Conservation (phyloP, 352 stramenopile genomes). For the Phytophthora crassamura region DNA sequence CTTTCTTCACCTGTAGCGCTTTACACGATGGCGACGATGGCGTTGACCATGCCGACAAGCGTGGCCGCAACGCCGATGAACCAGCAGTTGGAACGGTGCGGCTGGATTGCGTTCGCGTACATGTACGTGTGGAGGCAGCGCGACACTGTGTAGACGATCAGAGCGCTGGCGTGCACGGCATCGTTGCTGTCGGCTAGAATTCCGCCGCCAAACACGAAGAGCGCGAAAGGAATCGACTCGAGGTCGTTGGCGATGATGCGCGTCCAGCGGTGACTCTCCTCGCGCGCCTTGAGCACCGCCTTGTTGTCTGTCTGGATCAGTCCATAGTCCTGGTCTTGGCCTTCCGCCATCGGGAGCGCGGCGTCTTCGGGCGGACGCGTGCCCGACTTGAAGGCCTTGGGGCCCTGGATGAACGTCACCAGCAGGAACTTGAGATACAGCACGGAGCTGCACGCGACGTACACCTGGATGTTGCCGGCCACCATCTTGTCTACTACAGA, state of each 20-base stretch:
- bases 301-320: constrained; percentile 35
- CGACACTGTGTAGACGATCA: constrained; percentile 42
- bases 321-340: constrained; percentile 43
- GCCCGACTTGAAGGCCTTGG: constrained; percentile 44
- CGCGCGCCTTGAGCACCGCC: constrained; percentile 32
- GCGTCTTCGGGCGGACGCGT: constrained; percentile 50
- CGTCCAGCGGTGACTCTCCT: constrained; percentile 36
- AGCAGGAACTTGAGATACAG: constrained; percentile 55
- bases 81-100: constrained; percentile 47
- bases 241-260: constrained; percentile 54
- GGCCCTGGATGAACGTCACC: constrained; percentile 41
- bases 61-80: constrained; percentile 38
- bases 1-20: too few relatives aligned
- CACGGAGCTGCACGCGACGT: constrained; percentile 43
- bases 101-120: constrained; percentile 57
- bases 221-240: constrained; percentile 48
- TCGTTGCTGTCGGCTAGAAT: constrained; percentile 38
- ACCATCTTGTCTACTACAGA: constrained; percentile 21
- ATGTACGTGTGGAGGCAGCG: constrained; percentile 51
- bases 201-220: constrained; percentile 34
- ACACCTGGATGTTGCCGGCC: constrained; percentile 34
- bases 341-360: constrained; percentile 32
- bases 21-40: constrained; percentile 32
- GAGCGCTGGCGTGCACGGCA: constrained; percentile 36
- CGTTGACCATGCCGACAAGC: constrained; percentile 39